A percentile compares a stretch with the other conserved stretches of the same genome.
Conservation (phyloP, 176 grass and related monocot genomes). For the Phoenix dactylifera region DNA sequence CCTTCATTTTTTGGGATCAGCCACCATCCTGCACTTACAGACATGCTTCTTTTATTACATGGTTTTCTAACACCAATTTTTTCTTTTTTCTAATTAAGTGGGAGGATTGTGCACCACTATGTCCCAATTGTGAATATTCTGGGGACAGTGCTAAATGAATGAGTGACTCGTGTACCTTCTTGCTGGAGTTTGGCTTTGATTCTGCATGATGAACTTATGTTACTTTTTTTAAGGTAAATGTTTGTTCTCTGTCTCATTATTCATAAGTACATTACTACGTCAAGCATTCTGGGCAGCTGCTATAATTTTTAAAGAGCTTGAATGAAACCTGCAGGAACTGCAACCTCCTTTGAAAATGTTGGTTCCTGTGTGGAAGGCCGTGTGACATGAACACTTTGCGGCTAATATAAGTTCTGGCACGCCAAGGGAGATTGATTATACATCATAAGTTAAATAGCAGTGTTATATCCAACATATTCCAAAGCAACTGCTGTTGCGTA, state of each 20-base stretch:
- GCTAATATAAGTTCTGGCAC: no score
- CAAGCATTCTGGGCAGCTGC: no score
- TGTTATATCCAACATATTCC: no score
- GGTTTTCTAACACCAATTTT: no score
- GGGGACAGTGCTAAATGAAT: conserved; percentile 55
- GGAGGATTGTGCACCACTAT: conserved; percentile 39
- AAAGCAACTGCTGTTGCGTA: no score
- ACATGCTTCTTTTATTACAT: no score
- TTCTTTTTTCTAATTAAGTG: conserved; percentile 10
- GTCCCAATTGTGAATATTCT: conserved; percentile 47
- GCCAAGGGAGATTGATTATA: no score
- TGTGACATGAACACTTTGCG: conserved; percentile 4
- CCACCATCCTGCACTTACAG: no score
- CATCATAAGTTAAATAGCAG: no score
- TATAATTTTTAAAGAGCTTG: not conserved
- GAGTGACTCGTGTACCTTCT: conserved; percentile 49
- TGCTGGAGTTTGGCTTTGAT: conserved; percentile 66
- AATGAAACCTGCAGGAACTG: conserved; percentile 34
- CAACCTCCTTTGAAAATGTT: conserved; percentile 46
- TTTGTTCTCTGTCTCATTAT: conserved; percentile 1
- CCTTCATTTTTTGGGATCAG: no score
- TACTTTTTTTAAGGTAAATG: conserved; percentile 48
- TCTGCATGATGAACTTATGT: conserved; percentile 34
- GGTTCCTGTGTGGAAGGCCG: conserved; percentile 56
- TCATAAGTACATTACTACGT: no score